Evolutionary conservation across 495 filamentous ascomycete species (phyloP), one percentile per base, ranked within the genome.

Genomic region (Aspergillus heteromorphus): DNA sequence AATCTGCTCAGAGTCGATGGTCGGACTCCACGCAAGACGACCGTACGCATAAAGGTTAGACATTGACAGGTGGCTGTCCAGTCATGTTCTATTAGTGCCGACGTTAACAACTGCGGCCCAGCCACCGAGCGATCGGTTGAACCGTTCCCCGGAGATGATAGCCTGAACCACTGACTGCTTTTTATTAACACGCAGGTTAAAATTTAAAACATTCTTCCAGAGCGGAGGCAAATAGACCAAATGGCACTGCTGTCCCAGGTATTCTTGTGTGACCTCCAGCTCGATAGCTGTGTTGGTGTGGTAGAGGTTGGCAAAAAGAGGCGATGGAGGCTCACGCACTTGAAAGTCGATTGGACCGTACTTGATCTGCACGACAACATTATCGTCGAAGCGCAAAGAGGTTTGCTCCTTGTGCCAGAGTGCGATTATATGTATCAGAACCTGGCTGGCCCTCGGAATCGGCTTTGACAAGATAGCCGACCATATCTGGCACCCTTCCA

Each of bases 271-370:
- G 23, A 89, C 76, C 60, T 87, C 75, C 8, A 88, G 68, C 63
- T 89, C 86, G 54, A 89, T 82, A 1, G 83, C 81, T 2, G 72
- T 70, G 48, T 68, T 76, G 0, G 85, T 88, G 21, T 83, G 67
- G 40, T 60, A 63, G 8, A 88, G 57, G 58, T 86, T 77, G n/a
- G 83, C 78, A 55, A 89, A 87, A 10, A 89, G 68, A 0, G 86
- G 85, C n/a, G 83, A 87, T 0, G 73, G 58, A 1, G 86, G 82
- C 67, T 89, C 86, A 34, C 85, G 82, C 20, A 87, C 83, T 61
- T 89, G 86, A 70, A 89, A 89, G 64, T 89, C 86, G 59, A 88
- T 88, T 0, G 85, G 84, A 0, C 86, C 86, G 54, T 81, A 86
- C 68, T 89, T 89, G 64, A 88, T 84, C 57, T 89, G 86, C 6